Base-by-base conservation (phyloP, 2,329 filamentous ascomycete genomes). In the Camillea tinctor region DNA sequence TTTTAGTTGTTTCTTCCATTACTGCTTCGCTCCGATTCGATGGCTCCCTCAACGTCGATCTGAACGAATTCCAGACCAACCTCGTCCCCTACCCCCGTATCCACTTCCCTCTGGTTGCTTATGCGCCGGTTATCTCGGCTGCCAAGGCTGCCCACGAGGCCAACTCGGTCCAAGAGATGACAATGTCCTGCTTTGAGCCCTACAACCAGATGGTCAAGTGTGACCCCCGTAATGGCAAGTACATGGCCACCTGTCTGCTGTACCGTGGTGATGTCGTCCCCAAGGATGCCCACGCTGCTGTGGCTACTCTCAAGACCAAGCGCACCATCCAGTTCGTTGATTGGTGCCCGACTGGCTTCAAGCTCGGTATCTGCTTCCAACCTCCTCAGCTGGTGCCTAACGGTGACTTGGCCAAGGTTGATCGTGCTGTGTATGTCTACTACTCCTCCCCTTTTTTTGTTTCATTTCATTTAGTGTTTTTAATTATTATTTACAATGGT, bases 191-290 rank as follows among this genome's bases (percentile, higher is more conserved):
- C 89, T 99, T 99, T 83, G 94, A 99, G 88, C 93, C 94, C 72
- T 91, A 97, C 88, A 97, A 97, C 88, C 94, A 99, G 89, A 99
- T 99, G 94, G 94, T 99, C 78, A 97, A 97, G 87, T 99, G 94
- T 77, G 95, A 99, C 78, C 94, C 94, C 71, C 93, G 93, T 75
- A 93, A 96, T 79, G 94, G 94, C 81, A 99, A 99, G 87, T 99
- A 99, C 88, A 99, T 99, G 94, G 94, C 94, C 68, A 97, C 93
- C 73, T 97, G 93, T 80, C 81, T 99, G 81, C 84, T 99, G 77
- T 99, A 99, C 88, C 94, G 94, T 77, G 95, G 94, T 79, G 95
- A 98, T 74, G 94, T 99, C 71, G 95, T 98, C 64, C 92, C 94
- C 80, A 96, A 96, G 82, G 94, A 98, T 74, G 91, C 92, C 69